Evolutionary conservation across 306 rosid species (phyloP).

Genomic region (Prosopis cineraria): DNA sequence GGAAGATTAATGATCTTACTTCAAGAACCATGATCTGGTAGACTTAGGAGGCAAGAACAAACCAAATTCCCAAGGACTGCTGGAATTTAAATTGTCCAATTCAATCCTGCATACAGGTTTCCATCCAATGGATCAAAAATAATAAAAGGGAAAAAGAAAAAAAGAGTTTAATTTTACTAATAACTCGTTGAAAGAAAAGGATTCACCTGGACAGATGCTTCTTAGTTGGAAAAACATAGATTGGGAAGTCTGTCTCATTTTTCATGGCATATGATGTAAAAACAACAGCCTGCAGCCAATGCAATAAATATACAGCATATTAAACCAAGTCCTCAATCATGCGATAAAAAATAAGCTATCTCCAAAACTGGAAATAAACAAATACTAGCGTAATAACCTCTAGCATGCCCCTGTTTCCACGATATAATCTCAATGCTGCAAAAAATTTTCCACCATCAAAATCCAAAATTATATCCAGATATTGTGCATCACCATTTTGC

Average conservation of each 20-base stretch:
- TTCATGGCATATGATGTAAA: conserved; percentile 80
- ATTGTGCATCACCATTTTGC: conserved; percentile 61
- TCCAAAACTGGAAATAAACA: conserved; percentile 32
- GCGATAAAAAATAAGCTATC: conserved; percentile 5
- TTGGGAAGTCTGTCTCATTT: conserved; percentile 69
- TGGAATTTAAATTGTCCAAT: conserved; percentile 47
- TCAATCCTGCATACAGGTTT: conserved; percentile 60
- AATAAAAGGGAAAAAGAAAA: background rate
- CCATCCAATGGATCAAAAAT: conserved; percentile 32
- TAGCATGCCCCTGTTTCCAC: conserved; percentile 75
- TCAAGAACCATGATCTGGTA: conserved; percentile 80
- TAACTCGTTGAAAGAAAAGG: conserved; percentile 27
- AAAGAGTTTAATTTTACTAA: background rate
- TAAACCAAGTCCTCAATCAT: conserved; percentile 9
- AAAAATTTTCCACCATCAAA: conserved; percentile 69
- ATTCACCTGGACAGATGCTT: conserved; percentile 67
- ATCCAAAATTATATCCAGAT: conserved; percentile 75
- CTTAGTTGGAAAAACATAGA: conserved; percentile 67
- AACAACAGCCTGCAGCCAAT: conserved; percentile 68
- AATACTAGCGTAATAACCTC: conserved; percentile 62
- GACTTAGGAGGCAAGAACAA: conserved; percentile 70
- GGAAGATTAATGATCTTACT: conserved; percentile 57
- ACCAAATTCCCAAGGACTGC: conserved; percentile 68
- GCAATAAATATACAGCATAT: conserved; percentile 34
- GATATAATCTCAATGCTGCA: conserved; percentile 81